Evolutionary conservation across 2,329 filamentous ascomycete genomes (phyloP).

Genomic region (Ophiostoma sp.): DNA sequence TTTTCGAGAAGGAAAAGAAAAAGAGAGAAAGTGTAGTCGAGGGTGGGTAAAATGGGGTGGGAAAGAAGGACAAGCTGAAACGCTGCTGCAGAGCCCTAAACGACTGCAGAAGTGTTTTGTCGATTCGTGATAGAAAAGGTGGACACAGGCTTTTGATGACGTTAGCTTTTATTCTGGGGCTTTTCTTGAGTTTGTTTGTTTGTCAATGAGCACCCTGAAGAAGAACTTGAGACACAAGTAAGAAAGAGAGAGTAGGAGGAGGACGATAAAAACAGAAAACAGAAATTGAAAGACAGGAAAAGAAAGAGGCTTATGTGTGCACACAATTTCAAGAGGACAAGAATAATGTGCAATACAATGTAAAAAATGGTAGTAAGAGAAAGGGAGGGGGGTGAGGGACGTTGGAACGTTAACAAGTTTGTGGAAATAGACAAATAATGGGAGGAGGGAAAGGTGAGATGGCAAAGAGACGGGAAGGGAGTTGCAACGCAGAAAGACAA

Average conservation of each 20-base stretch:
- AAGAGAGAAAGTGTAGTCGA: slow-evolving; percentile 11
- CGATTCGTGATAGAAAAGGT: not conserved
- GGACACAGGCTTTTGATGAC: slow-evolving; percentile 23
- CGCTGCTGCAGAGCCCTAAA: slow-evolving; percentile 15
- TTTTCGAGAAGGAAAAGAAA: not conserved
- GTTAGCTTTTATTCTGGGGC: slow-evolving; percentile 24
- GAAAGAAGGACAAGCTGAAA: slow-evolving; percentile 16
- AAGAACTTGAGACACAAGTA: slow-evolving; percentile 22
- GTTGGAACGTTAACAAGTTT: not conserved
- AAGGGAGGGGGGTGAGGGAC: not conserved
- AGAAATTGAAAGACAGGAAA: not conserved
- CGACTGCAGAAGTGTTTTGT: slow-evolving; percentile 12
- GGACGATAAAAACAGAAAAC: not conserved
- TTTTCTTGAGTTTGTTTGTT: not conserved
- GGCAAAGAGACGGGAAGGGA: not conserved
- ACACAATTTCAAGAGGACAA: not conserved
- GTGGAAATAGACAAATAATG: not conserved
- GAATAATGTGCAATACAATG: slow-evolving; percentile 23
- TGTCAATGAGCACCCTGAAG: not conserved
- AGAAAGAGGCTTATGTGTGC: not conserved
- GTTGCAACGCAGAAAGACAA: not conserved
- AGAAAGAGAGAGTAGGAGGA: not conserved
- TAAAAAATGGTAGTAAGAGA: not conserved
- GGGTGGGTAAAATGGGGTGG: not conserved
- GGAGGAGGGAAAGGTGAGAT: slow-evolving; percentile 11